Evolutionary conservation across 768 basidiomycete species (phyloP), one percentile per base, ranked within the genome.

Genomic region (Phaffia tasmanica): DNA sequence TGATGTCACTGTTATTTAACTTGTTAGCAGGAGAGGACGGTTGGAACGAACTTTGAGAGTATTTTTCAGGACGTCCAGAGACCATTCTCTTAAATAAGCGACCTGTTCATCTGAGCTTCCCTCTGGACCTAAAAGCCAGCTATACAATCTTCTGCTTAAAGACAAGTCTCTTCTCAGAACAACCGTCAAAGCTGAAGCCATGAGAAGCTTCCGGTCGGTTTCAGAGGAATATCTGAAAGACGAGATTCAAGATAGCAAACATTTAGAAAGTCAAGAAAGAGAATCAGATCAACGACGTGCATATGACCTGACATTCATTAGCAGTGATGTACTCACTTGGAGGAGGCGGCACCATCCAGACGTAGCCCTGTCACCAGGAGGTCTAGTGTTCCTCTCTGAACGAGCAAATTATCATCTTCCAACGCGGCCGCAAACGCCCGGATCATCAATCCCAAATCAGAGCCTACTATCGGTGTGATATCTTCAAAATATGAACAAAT

Each of bases 361-460:
- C 82, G 83, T 73, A 93, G 79, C 0, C 86, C 84, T 70, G 87
- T 86, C 14, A 87, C 76, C 2, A 98, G 79, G 53, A 95, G 81
- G 74, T 99, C 94, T 57, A 99, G 79, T 1, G 85, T 87, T 19
- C 85, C 84, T 66, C 95, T 79, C 69, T 91, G 84, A 23, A 98
- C 95, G 27, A 99, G 82, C 21, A 93, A 80, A 71, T 94, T 91
- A 70, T 90, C 87, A 71, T 98, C 95, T 74, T 91, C 89, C n/a
- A 99, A 79, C 0, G 87, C 87, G 8, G 90, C 84, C 2, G 91
- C 81, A 68, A 97, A 89, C 0, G 89, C 94, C 56, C 95, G 83
- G 64, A 98, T 86, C 87, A 98, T 89, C 59, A 98, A 80, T 1
- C 94, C 95, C 57, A 90, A 83, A 73, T 95, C 91, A 57, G 83